phyloP scores from a whole-genome alignment of 176 grass and related monocot genomes.

The Cymbopogon citratus region DNA sequence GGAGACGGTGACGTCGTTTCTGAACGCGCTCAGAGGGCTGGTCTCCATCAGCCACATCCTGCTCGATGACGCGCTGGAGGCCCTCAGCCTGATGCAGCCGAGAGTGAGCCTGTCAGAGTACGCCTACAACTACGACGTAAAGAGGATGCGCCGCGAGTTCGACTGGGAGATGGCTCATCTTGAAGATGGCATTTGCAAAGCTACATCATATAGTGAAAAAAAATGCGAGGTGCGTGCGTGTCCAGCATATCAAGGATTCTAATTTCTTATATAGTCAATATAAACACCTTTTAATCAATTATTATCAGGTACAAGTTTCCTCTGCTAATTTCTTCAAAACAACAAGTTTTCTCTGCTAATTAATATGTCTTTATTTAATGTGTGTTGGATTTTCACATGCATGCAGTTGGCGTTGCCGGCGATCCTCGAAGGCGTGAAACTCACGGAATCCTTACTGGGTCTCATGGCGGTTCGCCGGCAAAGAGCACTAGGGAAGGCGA shows the following conservation, averaged over 20 bases:
- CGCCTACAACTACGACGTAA: constrained; percentile 4
- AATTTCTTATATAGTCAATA: too few species aligned
- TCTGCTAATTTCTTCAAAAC: too few species aligned
- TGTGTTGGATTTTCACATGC: background rate
- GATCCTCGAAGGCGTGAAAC: background rate
- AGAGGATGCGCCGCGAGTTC: background rate
- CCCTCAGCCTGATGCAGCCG: background rate
- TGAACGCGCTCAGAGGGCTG: constrained; percentile 10
- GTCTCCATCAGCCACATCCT: constrained; percentile 14
- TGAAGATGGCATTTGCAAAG: background rate
- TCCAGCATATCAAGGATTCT: too few species aligned
- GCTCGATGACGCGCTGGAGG: background rate
- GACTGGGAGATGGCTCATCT: background rate
- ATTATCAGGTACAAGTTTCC: too few species aligned
- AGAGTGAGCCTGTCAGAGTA: background rate
- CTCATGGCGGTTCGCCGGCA: constrained; percentile 10
- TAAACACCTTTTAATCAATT: too few species aligned
- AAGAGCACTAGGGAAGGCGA: background rate
- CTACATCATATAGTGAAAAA: background rate
- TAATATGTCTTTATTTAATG: too few species aligned
- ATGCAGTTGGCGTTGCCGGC: background rate
- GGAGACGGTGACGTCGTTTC: background rate
- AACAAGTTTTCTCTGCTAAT: too few species aligned
- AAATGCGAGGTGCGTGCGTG: background rate
- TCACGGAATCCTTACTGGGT: background rate